Evolutionary conservation across 768 basidiomycete species (phyloP), one percentile per base, ranked within the genome.

Genomic region (Chalciporus chontae): DNA sequence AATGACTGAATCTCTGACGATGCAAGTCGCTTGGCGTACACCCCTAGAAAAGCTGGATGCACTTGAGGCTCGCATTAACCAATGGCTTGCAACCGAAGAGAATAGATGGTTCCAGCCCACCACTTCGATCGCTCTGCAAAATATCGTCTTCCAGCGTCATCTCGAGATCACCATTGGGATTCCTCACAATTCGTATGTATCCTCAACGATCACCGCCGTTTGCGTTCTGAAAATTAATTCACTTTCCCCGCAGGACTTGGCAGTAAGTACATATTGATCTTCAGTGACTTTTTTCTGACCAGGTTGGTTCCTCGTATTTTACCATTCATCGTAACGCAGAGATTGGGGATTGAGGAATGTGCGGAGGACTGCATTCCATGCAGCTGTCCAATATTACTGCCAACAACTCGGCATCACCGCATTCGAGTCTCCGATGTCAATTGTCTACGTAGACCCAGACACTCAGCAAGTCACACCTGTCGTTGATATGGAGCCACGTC

Each of bases 1-100:
- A 75, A 87, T 82, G 60, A 79, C 72, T 10, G 88, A 89, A 64
- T 76, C 67, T 47, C 61, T 84, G 42, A 80, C 80, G 8, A 77
- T 90, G 74, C 85, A 88, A 61, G 74, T 90, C 21, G 79, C 81
- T 15, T 90, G 88, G 87, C 77, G 77, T 10, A 90, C 87, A 3
- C 83, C 88, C 2, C 64, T 86, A 26, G 76, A 75, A 40, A 90
- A 87, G 65, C 65, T 91, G 0, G 88, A 90, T 56, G 76, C 74
- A 21, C 76, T 91, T 5, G 84, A 88, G 61, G 74, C 75, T 48
- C 71, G 69, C 43, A 64, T 91, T 51, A 89, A 89, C 52, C 77
- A 80, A 37, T 90, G 89, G 89, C 75, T 91, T 9, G 72, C 78
- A 24, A 87, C 83, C 8, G 89, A 90, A 61, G 83, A 87, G 62